Base-by-base conservation (phyloP, 768 basidiomycete species). In the Rossbeevera mucosa region DNA sequence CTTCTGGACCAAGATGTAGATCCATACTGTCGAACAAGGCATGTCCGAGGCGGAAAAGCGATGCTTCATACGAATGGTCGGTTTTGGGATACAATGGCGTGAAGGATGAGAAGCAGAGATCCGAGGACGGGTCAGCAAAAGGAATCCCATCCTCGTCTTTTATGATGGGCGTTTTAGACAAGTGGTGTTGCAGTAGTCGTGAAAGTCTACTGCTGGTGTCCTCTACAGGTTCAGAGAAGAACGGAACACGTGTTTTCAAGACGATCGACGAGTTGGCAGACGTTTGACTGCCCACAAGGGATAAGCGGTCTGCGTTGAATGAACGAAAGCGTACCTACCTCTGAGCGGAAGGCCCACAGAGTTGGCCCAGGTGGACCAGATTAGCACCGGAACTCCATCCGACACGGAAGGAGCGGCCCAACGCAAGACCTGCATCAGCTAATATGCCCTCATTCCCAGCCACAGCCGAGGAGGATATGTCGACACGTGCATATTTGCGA, bases 21-120 rank as follows among this genome's bases (percentile, higher is more conserved):
- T 88, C 80, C 44, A 95, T 79, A 18, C 80, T 79, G 69, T 98
- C 96, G 63, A 97, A 99, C 1, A 99, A 74, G 1, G 91, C 90
- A 18, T 79, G 79, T 3, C 91, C 94, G 1, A 98, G 82, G n/a
- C 88, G 85, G 74, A 94, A 97, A 31, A 97, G 68, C 7, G 78
- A 78, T 1, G 92, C 88, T 60, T 92, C 87, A 57, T 80, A 80
- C 0, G 87, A 81, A 7, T 75, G 74, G 59, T 95, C 89, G 21
- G 82, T 81, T 5, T 81, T 69, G 6, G 85, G 78, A 67, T 92
- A 91, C 20, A 91, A 72, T 8, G 80, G 70, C 5, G 79, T 75
- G 62, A 94, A 93, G 6, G 91, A 87, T 4, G 80, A 76, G 68
- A 98, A 98, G 33, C 82, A 78, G 20, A 96, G 79, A 13, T 76